A percentile compares a stretch with the other conserved stretches of the same genome.
These are phyloP conservation scores for Aspergillus nanangensis DNA, from an alignment of 495 filamentous ascomycete genomes.

Conservation along the genomic window DNA sequence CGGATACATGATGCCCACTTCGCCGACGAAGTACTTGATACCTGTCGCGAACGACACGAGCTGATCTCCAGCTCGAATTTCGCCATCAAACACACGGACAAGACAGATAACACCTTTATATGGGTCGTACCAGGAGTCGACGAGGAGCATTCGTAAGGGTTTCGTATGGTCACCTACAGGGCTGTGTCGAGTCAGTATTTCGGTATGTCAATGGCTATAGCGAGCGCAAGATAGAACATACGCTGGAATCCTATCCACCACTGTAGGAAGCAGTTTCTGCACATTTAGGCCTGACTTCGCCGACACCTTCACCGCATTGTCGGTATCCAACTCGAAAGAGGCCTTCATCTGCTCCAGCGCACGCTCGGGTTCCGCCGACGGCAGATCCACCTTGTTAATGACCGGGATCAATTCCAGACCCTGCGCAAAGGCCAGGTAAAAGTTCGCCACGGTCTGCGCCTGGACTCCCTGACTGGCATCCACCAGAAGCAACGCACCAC, in stretches of 20 bases:
- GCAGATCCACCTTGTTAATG: constrained; percentile 93
- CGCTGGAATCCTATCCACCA: constrained; percentile 79
- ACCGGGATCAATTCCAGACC: constrained; percentile 83
- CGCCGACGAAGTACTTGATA: constrained; percentile 84
- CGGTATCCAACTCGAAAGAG: constrained; percentile 83
- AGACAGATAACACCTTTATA: constrained; percentile 92
- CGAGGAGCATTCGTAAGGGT: constrained; percentile 78
- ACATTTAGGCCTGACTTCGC: constrained; percentile 93
- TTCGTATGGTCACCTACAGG: constrained; percentile 67
- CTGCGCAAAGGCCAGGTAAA: constrained; percentile 93
- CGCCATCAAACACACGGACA: constrained; percentile 87
- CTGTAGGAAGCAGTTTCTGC: constrained; percentile 69
- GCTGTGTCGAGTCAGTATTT: constrained; percentile 27
- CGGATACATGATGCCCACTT: constrained; percentile 96
- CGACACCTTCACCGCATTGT: constrained; percentile 77
- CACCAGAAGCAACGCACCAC: constrained; percentile 86
- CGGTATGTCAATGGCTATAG: too few relatives aligned
- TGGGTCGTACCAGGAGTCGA: constrained; percentile 96
- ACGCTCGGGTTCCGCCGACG: constrained; percentile 76
- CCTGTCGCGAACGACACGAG: constrained; percentile 81
- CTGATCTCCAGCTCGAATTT: constrained; percentile 75
- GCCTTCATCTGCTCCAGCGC: constrained; percentile 80
- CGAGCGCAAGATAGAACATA: constrained; percentile 31
- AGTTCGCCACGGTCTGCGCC: constrained; percentile 95
- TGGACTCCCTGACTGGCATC: constrained; percentile 92